Base-by-base conservation (phyloP, 345 rosid genomes). In the Anastatica hierochuntica region DNA sequence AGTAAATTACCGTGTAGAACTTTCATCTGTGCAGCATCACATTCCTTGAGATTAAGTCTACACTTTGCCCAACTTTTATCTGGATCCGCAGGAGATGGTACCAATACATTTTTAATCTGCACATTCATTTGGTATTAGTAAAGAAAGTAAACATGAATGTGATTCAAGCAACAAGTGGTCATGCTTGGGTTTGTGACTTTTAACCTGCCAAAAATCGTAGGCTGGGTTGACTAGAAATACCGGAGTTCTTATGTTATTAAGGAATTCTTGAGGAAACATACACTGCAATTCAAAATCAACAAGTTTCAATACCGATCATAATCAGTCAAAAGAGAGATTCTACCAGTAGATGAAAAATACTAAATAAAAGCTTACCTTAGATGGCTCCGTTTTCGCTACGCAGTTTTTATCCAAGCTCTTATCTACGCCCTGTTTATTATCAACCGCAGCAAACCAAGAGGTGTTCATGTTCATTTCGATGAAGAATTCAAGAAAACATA, bases 1-100 rank as follows among this genome's bases (percentile, higher is more conserved):
- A n/a, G n/a, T n/a, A n/a, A n/a, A n/a, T 49, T 75, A 90, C 98
- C 96, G 13, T 80, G 83, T 31, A 90, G 56, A 35, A n/a, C n/a
- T n/a, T n/a, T n/a, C n/a, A n/a, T n/a, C n/a, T n/a, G n/a, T n/a
- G n/a, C n/a, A n/a, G n/a, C n/a, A 67, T 63, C 65, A 72, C 98
- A 90, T 63, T 75, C 72, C 19, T 47, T 57, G 56, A 87, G 62
- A 62, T 64, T 77, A 72, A 77, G 58, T 70, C 79, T 77, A 77
- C 98, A 90, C 49, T 63, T 75, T 46, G 49, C 61, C 97, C 95
- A 90, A 60, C 66, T 17, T 54, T 68, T 58, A 50, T 33, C 58
- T 56, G 77, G 74, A 74, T 84, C 90, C 63, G 81, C 72, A 43
- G 41, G 68, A 60, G 20, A 30, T 48, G 95, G 96, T 62, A 79